Evolutionary conservation across 1,139 yeast genomes (phyloP), one percentile per base, ranked within the genome.

Genomic region (Geotrichum histeridarum): DNA sequence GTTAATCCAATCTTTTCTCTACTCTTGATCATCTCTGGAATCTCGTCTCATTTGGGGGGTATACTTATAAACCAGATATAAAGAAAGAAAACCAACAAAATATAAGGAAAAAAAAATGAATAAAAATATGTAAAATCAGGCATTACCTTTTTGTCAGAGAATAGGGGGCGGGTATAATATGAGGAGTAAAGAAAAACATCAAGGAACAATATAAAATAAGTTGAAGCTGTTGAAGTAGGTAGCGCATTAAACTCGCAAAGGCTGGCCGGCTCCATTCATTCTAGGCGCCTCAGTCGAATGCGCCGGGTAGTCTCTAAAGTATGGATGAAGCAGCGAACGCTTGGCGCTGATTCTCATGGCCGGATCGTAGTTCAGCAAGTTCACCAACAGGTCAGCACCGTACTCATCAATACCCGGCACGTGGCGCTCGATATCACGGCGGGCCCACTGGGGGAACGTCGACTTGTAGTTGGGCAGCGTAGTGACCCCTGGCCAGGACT

Each of bases 401-500:
- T 58, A 55, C 35, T 55, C 61, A 69, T 90, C 97, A 58, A 93
- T 77, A 32, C 82, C 80, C 1, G 96, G 93, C n/a, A 91, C 93
- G 57, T 80, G 79, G 51, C 78, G 80, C 22, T 82, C 77, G 65
- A 93, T 73, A 61, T 82, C 81, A 70, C 86, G 87, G 65, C 83
- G 82, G 54, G 79, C 75, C 98, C 98, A 93, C 71, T 91, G 90
- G 18, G 99, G 99, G 79, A 93, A 93, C 14, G 96, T 88, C 50
- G 94, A 82, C 73, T 93, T 93, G 74, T 86, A 93, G 73, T 93
- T 98, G 18, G 98, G 98, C 69, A 94, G 77, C 64, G 88, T 84
- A 52, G 86, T 83, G 53, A 94, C 96, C 64, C 95, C 99, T 4
- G 99, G 98, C 99, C 99, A 93, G 36, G 82, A 77, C 56, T 86